phyloP scores from a whole-genome alignment of 306 rosid species.

The Castanea mollissima region DNA sequence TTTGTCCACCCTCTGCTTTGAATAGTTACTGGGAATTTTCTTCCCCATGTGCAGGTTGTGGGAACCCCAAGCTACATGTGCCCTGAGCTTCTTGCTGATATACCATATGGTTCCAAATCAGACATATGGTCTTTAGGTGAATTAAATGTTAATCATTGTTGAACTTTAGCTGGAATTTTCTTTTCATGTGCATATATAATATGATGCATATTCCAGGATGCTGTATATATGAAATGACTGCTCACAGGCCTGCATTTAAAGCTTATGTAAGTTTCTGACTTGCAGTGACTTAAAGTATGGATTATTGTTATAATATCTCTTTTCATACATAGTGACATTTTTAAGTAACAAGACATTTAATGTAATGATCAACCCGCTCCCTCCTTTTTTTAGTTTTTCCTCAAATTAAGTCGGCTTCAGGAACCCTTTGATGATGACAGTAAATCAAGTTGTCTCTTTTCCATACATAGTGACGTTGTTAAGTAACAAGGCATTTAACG shows the following conservation, averaged over 20 bases:
- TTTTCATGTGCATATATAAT: slow-evolving; percentile 8
- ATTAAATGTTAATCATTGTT: slow-evolving; percentile 14
- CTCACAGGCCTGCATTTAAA: slow-evolving; percentile 87
- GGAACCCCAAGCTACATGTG: slow-evolving; percentile 99
- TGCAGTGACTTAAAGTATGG: neutral
- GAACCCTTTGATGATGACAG: neutral
- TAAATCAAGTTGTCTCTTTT: neutral
- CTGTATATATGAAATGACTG: slow-evolving; percentile 91
- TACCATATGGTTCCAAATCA: slow-evolving; percentile 96
- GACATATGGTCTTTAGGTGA: slow-evolving; percentile 99
- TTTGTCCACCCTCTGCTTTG: slow-evolving; percentile 4
- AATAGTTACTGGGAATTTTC: slow-evolving; percentile 10
- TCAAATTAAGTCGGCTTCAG: neutral
- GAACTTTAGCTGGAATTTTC: slow-evolving; percentile 5
- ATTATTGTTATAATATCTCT: neutral
- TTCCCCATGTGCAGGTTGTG: slow-evolving; percentile 62
- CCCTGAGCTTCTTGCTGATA: slow-evolving; percentile 99
- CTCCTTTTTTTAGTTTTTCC: neutral
- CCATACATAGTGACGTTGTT: too few species aligned
- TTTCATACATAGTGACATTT: neutral
- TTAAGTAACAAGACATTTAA: neutral
- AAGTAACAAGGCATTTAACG: too few species aligned
- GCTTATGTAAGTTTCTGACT: slow-evolving; percentile 77
- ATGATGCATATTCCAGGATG: slow-evolving; percentile 66
- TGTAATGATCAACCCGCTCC: neutral